Conservation (phyloP, 1,284 basidiomycete species). For the Ganoderma sinense region DNA sequence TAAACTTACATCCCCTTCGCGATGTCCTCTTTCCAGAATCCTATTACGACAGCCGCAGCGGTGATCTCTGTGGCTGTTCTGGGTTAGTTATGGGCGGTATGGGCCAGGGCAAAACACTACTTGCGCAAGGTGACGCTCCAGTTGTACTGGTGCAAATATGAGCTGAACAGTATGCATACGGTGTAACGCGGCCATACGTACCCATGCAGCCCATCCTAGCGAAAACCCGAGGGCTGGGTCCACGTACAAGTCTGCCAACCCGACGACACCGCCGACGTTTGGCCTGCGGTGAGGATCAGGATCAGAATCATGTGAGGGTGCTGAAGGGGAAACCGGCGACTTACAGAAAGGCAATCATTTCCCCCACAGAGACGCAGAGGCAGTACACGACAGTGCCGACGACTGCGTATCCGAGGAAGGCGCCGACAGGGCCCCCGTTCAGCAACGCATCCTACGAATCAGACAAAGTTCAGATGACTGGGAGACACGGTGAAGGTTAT, state of each 20-base stretch:
- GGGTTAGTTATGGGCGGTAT: neutral
- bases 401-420: conserved; percentile 66
- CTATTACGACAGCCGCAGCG: conserved; percentile 36
- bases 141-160: conserved; percentile 33
- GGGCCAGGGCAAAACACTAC: neutral
- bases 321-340: conserved; percentile 2
- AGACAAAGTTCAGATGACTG: neutral
- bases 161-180: neutral
- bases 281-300: conserved; percentile 57
- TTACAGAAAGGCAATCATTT: conserved; percentile 43
- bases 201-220: conserved; percentile 42
- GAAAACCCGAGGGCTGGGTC: conserved; percentile 41
- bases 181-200: conserved; percentile 8
- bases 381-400: conserved; percentile 57
- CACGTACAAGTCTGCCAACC: conserved; percentile 60
- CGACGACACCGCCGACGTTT: conserved; percentile 86
- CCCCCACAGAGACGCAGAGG: conserved; percentile 44
- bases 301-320: neutral
- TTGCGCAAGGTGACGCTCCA: conserved; percentile 42
- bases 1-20: conserved; percentile 32
- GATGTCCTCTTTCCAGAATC: conserved; percentile 32
- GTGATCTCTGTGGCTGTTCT: conserved; percentile 39
- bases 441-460: conserved; percentile 62
- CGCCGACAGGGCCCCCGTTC: conserved; percentile 66
- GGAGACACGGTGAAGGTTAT: neutral